Evolutionary conservation across 2,329 filamentous ascomycete species (phyloP).

Genomic region (Fusarium algeriense): DNA sequence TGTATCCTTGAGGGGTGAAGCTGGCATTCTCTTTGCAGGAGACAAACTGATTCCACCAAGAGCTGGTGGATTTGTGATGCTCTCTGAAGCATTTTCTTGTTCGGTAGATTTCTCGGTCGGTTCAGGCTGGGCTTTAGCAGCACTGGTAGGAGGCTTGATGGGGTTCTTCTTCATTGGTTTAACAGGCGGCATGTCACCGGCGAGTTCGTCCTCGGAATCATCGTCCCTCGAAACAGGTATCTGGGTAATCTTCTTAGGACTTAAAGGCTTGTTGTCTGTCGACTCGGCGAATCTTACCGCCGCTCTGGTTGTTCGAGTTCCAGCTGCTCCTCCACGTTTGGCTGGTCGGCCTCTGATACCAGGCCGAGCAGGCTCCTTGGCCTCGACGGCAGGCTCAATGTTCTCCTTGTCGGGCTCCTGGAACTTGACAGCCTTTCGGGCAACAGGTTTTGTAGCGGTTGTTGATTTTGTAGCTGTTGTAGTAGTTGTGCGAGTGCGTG

Average conservation of each 20-base stretch:
- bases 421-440: slow-evolving; percentile 73
- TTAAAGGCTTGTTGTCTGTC: slow-evolving; percentile 65
- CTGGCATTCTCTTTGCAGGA: slow-evolving; percentile 66
- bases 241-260: slow-evolving; percentile 74
- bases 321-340: slow-evolving; percentile 53
- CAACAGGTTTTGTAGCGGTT: slow-evolving; percentile 56
- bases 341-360: slow-evolving; percentile 60
- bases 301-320: slow-evolving; percentile 52
- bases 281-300: slow-evolving; percentile 50
- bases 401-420: slow-evolving; percentile 76
- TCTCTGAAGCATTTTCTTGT: slow-evolving; percentile 48
- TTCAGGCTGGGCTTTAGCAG: slow-evolving; percentile 24
- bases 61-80: slow-evolving; percentile 53
- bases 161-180: slow-evolving; percentile 68
- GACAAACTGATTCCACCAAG: slow-evolving; percentile 60
- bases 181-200: slow-evolving; percentile 63
- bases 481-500: slow-evolving; percentile 45
- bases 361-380: slow-evolving; percentile 52
- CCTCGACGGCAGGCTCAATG: slow-evolving; percentile 57
- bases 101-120: slow-evolving; percentile 35
- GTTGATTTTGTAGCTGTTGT: slow-evolving; percentile 52
- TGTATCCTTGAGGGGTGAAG: slow-evolving; percentile 66
- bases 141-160: slow-evolving; percentile 59
- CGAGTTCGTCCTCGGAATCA: slow-evolving; percentile 71
- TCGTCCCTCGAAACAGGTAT: slow-evolving; percentile 63